Evolutionary conservation across 805 yeast species (phyloP).

Genomic region (Blastobotrys muscicola): DNA sequence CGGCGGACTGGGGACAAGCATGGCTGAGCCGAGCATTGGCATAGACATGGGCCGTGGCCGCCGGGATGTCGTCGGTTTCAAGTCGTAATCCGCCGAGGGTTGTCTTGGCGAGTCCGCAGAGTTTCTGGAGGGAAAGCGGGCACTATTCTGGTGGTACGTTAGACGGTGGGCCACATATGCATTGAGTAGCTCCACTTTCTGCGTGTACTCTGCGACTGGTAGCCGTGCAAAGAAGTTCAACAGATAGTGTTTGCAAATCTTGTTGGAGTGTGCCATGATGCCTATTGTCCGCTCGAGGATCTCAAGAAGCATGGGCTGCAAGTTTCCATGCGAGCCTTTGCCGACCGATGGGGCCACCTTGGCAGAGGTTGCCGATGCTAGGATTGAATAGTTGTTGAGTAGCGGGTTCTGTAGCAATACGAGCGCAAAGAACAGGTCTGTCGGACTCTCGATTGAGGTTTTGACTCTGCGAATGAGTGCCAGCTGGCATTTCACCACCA

Average conservation of each 20-base stretch:
- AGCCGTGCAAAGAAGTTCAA: conserved; percentile 48
- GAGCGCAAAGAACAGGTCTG: conserved; percentile 47
- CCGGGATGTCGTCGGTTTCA: too few relatives aligned
- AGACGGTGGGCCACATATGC: conserved; percentile 72
- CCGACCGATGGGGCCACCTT: conserved; percentile 1
- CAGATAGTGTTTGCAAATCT: conserved; percentile 33
- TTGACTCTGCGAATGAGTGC: conserved; percentile 33
- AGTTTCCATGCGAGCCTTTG: conserved; percentile 21
- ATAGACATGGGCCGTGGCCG: too few relatives aligned
- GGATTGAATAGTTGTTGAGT: conserved; percentile 24
- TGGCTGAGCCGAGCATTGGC: too few relatives aligned
- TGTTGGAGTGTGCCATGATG: conserved; percentile 43
- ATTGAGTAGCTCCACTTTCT: conserved; percentile 59
- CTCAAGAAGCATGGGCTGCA: conserved; percentile 43
- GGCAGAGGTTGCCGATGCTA: conserved; percentile 1
- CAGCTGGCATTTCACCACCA: not conserved
- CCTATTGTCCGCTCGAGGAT: conserved; percentile 64
- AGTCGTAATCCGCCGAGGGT: too few relatives aligned
- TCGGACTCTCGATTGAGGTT: conserved; percentile 40
- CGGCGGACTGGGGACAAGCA: too few relatives aligned
- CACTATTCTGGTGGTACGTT: conserved; percentile 28
- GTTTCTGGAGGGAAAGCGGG: too few relatives aligned
- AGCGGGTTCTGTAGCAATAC: conserved; percentile 64
- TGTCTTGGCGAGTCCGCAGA: too few relatives aligned
- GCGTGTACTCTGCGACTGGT: conserved; percentile 35